Evolutionary conservation across 2,329 filamentous ascomycete species (phyloP).

Genomic region (Stagonosporopsis rhizophila): DNA sequence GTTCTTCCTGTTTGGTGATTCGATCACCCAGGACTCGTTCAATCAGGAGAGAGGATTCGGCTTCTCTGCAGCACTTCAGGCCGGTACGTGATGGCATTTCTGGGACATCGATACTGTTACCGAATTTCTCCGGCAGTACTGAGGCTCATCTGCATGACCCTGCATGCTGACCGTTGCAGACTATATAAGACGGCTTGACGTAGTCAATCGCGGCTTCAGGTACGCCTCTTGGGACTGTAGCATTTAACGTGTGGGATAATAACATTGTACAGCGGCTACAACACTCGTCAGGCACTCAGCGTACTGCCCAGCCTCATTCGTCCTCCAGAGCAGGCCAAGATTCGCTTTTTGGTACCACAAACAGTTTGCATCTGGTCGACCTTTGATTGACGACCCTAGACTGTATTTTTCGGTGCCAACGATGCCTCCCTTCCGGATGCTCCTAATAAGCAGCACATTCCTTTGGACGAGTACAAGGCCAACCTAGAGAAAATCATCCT

Average conservation of each 20-base stretch:
- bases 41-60: slow-evolving; percentile 72
- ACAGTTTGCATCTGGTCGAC: background rate
- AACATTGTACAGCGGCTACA: slow-evolving; percentile 70
- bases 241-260: background rate
- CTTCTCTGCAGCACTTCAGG: slow-evolving; percentile 74
- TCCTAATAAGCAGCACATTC: slow-evolving; percentile 75
- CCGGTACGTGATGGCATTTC: slow-evolving; percentile 59
- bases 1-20: slow-evolving; percentile 85
- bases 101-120: background rate
- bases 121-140: background rate
- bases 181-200: slow-evolving; percentile 79
- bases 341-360: slow-evolving; percentile 68
- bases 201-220: slow-evolving; percentile 86
- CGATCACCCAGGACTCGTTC: slow-evolving; percentile 76
- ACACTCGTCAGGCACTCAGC: slow-evolving; percentile 74
- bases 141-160: slow-evolving; percentile 6
- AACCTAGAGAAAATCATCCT: slow-evolving; percentile 76
- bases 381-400: slow-evolving; percentile 54
- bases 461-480: slow-evolving; percentile 74
- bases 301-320: slow-evolving; percentile 76
- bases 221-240: slow-evolving; percentile 34
- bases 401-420: slow-evolving; percentile 88
- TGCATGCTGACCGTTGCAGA: slow-evolving; percentile 56
- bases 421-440: slow-evolving; percentile 75
- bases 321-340: slow-evolving; percentile 64